Percentiles rank a stretch among this genome's conserved stretches.
These are phyloP conservation scores for Gremmenia infestans DNA, from an alignment of 2,329 filamentous ascomycete species.

Conservation along the genomic window DNA sequence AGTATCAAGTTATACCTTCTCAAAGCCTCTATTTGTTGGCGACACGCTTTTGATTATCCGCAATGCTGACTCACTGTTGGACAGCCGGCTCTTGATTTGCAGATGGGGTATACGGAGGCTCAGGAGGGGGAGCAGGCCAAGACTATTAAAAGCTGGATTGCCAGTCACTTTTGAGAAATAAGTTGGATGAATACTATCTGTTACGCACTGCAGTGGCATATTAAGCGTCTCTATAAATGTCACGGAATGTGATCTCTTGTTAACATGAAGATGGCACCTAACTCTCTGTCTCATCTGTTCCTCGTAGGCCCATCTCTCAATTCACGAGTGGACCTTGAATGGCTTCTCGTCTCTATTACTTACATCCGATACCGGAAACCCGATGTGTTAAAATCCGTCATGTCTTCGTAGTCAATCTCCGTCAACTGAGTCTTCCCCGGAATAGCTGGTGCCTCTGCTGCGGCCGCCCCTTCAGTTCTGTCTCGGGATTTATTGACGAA, in stretches of 20 bases:
- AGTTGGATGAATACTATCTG: not conserved
- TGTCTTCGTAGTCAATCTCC: constrained; percentile 48
- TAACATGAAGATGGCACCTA: too few species aligned
- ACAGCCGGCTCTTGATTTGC: constrained; percentile 21
- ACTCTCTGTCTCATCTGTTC: too few species aligned
- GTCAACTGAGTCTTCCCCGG: constrained; percentile 36
- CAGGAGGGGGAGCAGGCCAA: constrained; percentile 21
- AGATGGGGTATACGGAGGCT: constrained; percentile 19
- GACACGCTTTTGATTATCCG: too few species aligned
- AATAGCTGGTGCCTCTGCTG: constrained; percentile 28
- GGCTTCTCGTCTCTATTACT: not conserved
- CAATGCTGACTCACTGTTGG: constrained; percentile 26
- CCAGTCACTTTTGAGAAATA: constrained; percentile 14
- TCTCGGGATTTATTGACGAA: constrained; percentile 31
- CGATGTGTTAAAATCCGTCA: constrained; percentile 54
- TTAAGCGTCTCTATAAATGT: not conserved
- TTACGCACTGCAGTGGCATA: not conserved
- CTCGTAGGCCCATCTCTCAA: too few species aligned
- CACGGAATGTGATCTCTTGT: too few species aligned
- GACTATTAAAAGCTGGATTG: constrained; percentile 23
- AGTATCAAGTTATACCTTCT: too few species aligned
- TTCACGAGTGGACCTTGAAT: too few species aligned
- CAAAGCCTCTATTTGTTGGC: constrained; percentile 13
- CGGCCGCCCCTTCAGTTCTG: constrained; percentile 38
- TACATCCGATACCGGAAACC: constrained; percentile 55